These are phyloP conservation scores for Moesziomyces sp. DNA, from an alignment of 1,284 basidiomycete genomes.

Conservation along the genomic window DNA sequence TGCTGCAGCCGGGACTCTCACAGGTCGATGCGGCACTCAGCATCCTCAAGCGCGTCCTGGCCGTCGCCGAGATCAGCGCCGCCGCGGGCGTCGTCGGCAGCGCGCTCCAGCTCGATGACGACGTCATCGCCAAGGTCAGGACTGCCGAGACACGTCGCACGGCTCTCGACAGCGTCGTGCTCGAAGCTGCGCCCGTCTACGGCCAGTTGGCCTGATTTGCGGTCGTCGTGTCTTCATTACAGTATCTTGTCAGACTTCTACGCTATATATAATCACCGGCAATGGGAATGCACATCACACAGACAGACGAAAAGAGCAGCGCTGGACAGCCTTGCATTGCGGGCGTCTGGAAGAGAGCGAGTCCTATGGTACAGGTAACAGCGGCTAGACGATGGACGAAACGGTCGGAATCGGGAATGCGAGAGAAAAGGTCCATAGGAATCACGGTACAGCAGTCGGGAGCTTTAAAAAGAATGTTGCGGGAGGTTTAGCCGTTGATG, in stretches of 20 bases:
- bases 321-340: too few relatives aligned
- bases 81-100: background rate
- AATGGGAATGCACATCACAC: too few relatives aligned
- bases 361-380: background rate
- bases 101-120: conserved; percentile 10
- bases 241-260: too few relatives aligned
- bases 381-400: too few relatives aligned
- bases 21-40: conserved; percentile 15
- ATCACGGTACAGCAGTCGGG: background rate
- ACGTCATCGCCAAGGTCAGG: conserved; percentile 8
- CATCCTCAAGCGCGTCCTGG: conserved; percentile 30
- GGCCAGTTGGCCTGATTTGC: background rate
- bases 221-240: too few relatives aligned
- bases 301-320: too few relatives aligned
- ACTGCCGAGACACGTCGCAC: conserved; percentile 12
- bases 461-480: background rate
- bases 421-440: background rate
- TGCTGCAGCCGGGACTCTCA: conserved; percentile 6
- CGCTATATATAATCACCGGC: too few relatives aligned
- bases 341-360: too few relatives aligned
- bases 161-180: background rate
- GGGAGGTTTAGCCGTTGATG: conserved; percentile 31
- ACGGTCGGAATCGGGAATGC: background rate
- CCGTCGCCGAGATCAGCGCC: conserved; percentile 11
- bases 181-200: background rate